phyloP scores from a whole-genome alignment of 139 green algal species.

The Chlamydomonas incerta region DNA sequence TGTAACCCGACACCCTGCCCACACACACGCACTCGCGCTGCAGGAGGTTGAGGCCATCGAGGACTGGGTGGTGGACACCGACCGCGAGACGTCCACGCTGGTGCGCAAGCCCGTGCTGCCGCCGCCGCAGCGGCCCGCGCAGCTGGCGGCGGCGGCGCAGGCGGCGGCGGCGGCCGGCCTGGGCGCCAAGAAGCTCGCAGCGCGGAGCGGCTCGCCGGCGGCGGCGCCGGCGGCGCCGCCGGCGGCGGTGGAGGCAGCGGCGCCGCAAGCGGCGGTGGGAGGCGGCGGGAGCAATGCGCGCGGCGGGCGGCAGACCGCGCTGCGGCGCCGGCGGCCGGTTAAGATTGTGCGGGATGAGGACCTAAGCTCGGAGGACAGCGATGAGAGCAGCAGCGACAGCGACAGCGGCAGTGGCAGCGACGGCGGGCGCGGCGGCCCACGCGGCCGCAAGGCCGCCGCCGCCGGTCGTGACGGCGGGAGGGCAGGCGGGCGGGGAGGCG shows the following conservation, averaged over 20 bases:
- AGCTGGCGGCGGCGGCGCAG: neutral
- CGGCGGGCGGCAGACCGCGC: too few species aligned
- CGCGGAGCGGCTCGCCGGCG: too few species aligned
- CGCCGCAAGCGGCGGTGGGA: too few species aligned
- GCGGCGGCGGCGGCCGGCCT: too few species aligned
- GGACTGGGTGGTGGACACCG: slow-evolving; percentile 34
- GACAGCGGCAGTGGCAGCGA: neutral
- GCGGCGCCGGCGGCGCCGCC: too few species aligned
- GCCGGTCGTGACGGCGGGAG: too few species aligned
- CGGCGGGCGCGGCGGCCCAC: neutral
- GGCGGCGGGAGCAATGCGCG: too few species aligned
- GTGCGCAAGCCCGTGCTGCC: slow-evolving; percentile 2
- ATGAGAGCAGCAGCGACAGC: neutral
- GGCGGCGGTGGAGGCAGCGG: too few species aligned
- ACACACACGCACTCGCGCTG: neutral
- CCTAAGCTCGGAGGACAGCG: neutral
- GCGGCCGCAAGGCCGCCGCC: neutral
- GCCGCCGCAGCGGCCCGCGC: neutral
- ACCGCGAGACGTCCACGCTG: slow-evolving; percentile 23
- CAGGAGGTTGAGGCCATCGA: slow-evolving; percentile 38
- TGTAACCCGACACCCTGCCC: neutral
- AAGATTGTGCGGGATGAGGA: too few species aligned
- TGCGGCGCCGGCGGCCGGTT: too few species aligned
- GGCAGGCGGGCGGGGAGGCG: too few species aligned
- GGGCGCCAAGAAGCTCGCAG: neutral